These are phyloP conservation scores for Fraxinus baroniana DNA, from an alignment of 305 asterid species.

Conservation along the genomic window DNA sequence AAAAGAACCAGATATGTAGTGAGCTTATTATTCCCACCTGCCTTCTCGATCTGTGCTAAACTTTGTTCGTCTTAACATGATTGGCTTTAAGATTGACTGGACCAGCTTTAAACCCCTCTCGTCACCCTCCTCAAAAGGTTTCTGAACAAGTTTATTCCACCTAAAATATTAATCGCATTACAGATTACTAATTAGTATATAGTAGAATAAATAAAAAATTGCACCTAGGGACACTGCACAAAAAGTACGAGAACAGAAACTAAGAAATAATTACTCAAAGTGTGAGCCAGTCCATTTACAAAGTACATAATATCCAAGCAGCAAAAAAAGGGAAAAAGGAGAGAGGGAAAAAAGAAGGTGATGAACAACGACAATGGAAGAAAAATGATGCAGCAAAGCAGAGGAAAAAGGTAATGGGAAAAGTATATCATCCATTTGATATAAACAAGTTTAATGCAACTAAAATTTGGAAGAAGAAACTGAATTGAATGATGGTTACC, in stretches of 20 bases:
- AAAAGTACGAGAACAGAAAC: constrained; percentile 11
- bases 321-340: neutral
- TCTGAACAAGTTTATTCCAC: constrained; percentile 97
- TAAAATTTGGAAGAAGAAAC: neutral
- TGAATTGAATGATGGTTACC: neutral
- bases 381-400: constrained; percentile 1
- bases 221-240: neutral
- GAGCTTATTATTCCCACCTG: constrained; percentile 50
- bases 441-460: neutral
- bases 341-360: neutral
- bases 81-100: constrained; percentile 76
- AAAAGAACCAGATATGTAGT: constrained; percentile 1
- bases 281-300: neutral
- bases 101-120: constrained; percentile 85
- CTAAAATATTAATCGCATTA: constrained; percentile 35
- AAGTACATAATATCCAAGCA: constrained; percentile 5
- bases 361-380: neutral
- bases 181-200: constrained; percentile 5
- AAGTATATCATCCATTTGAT: neutral
- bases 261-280: constrained; percentile 9
- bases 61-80: constrained; percentile 97
- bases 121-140: constrained; percentile 97
- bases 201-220: constrained; percentile 15
- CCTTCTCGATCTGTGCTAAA: constrained; percentile 84
- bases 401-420: neutral